A percentile compares a stretch with the other conserved stretches of the same genome.
Conservation (phyloP, 306 rosid species). For the Mucuna pruriens region DNA sequence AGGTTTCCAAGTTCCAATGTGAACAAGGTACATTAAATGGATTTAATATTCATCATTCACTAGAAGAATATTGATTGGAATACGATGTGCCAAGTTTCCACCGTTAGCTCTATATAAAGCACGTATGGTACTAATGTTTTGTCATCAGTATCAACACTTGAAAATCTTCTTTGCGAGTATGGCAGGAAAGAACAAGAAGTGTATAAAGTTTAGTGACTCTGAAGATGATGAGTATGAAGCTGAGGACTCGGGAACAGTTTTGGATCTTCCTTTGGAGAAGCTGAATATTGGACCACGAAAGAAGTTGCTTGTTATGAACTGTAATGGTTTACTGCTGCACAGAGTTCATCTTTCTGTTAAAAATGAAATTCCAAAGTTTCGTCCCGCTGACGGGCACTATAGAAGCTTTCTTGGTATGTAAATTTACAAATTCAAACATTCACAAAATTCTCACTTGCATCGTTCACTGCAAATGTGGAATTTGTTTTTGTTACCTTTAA, state of each 20-base stretch:
- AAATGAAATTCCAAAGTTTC: not conserved
- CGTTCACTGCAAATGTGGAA: not conserved
- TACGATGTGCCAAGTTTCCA: not conserved
- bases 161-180: not conserved
- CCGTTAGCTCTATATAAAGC: not conserved
- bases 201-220: not conserved
- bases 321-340: conserved; percentile 9
- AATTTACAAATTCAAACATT: not conserved
- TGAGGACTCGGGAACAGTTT: not conserved
- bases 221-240: not conserved
- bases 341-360: not conserved
- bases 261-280: not conserved
- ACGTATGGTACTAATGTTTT: not conserved
- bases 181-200: not conserved
- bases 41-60: not conserved
- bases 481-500: not conserved
- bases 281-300: conserved; percentile 16
- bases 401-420: not conserved
- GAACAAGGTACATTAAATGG: not conserved
- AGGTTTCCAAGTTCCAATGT: not conserved
- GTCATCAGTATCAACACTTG: not conserved
- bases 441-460: not conserved
- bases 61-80: not conserved
- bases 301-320: conserved; percentile 38
- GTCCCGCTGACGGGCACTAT: not conserved